Evolutionary conservation across 305 asterid species (phyloP).

Genomic region (Fraxinus floribunda): DNA sequence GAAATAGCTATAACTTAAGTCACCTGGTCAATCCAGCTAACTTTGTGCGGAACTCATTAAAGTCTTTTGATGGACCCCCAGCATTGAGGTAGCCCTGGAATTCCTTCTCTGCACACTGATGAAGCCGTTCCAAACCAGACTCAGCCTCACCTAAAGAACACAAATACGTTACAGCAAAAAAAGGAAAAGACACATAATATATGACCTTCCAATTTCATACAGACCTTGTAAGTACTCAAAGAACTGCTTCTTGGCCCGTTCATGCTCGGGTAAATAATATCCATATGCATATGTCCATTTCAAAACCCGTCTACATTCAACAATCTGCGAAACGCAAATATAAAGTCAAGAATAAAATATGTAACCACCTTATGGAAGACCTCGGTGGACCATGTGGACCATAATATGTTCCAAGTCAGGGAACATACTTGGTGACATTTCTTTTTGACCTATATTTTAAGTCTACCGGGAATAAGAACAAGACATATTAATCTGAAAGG

Average conservation of each 20-base stretch:
- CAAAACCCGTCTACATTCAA: slow-evolving; percentile 88
- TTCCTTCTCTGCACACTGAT: slow-evolving; percentile 93
- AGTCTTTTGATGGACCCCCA: slow-evolving; percentile 66
- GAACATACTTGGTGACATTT: neutral
- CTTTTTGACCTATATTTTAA: neutral
- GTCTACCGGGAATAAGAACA: neutral
- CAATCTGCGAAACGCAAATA: slow-evolving; percentile 55
- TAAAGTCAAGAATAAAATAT: slow-evolving; percentile 20
- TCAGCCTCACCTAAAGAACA: slow-evolving; percentile 76
- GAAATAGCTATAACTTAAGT: slow-evolving; percentile 8
- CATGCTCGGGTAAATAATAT: slow-evolving; percentile 72
- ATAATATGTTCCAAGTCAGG: neutral
- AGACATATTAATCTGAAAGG: slow-evolving; percentile 9
- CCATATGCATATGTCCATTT: slow-evolving; percentile 98
- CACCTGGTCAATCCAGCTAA: slow-evolving; percentile 92
- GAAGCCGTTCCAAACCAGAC: slow-evolving; percentile 91
- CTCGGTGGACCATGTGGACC: slow-evolving; percentile 7
- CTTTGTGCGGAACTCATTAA: slow-evolving; percentile 84
- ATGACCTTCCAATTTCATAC: slow-evolving; percentile 16
- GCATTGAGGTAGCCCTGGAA: slow-evolving; percentile 64
- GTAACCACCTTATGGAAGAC: slow-evolving; percentile 16
- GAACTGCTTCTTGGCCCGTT: slow-evolving; percentile 74
- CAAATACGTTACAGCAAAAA: slow-evolving; percentile 21
- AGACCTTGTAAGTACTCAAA: slow-evolving; percentile 90
- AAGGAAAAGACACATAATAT: slow-evolving; percentile 9